Conservation (phyloP, 495 filamentous ascomycete genomes). For the Aspergillus indologenus region DNA sequence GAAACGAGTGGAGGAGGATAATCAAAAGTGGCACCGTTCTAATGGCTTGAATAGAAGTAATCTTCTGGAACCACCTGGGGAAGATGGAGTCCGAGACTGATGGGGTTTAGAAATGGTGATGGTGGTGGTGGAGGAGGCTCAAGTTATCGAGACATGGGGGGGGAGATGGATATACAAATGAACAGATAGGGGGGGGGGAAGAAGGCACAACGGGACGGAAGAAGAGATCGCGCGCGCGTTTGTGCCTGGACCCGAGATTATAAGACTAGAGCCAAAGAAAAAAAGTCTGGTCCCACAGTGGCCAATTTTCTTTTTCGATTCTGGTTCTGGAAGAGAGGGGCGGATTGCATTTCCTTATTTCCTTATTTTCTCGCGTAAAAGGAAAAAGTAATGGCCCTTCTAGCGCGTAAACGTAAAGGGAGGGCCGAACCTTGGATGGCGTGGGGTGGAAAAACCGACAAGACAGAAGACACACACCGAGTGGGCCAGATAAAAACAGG, state of each 20-base stretch:
- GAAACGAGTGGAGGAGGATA: neutral
- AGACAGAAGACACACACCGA: neutral
- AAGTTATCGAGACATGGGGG: constrained; percentile 1
- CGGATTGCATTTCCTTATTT: neutral
- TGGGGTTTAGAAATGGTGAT: neutral
- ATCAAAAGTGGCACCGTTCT: neutral
- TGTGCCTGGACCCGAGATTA: constrained; percentile 4
- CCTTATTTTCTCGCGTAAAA: constrained; percentile 5
- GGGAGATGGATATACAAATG: neutral
- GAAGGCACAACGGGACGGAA: neutral
- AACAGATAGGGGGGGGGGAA: neutral
- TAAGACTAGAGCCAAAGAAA: neutral
- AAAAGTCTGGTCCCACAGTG: neutral
- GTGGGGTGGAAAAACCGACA: constrained; percentile 1
- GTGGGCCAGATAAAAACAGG: neutral
- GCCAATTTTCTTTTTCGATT: neutral
- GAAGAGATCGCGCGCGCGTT: neutral
- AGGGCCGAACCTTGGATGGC: constrained; percentile 6
- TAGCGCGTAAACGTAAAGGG: too few species aligned
- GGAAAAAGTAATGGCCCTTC: neutral
- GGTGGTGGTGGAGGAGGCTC: neutral
- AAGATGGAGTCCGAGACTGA: neutral
- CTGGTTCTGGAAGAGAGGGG: neutral
- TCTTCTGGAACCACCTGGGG: neutral
- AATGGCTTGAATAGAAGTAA: neutral